Evolutionary conservation across 139 green algal genomes (phyloP), one percentile per base, ranked within the genome.

Genomic region (Penium margaritaceum): DNA sequence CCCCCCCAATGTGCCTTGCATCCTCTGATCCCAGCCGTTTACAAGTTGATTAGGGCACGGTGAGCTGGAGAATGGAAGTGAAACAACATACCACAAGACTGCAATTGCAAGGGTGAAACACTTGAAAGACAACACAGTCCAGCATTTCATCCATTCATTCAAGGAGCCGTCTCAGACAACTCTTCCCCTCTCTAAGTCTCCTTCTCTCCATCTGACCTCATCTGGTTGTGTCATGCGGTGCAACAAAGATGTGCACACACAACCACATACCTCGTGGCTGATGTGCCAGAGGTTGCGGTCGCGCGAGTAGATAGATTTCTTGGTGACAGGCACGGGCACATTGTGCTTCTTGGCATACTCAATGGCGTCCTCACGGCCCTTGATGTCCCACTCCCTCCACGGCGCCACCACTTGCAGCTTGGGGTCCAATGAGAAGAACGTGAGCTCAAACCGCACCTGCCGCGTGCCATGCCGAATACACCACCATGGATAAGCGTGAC

Each of bases 321-420:
- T 82, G 24, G 68, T 80, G 12, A 79, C 75, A n/a, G 75, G 54
- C 61, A 82, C 53, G 29, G 75, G 75, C 21, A 82, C 70, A 36
- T 82, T 79, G 63, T 80, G 51, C 69, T 78, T 75, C 53, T 80
- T 63, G 33, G 75, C 75, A 34, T 82, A 82, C 24, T 71, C 75
- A 58, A 82, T 82, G 21, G 75, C 75, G 39, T 82, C 75, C 46
- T 82, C 75, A n/a, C 75, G 46, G 33, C 75, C 75, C 53, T 72
- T 79, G 70, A 82, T 82, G 62, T 80, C 67, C 95, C 95, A 99
- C 87, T 98, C 94, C 44, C 95, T 85, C 95, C 95, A 99, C 35
- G 95, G 95, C 5, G 94, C 92, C 60, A 99, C 96, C 17, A 98
- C 94, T 85, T 97, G 96, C 77, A 99, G 94, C 86, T 96, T 90